Evolutionary conservation across 176 grass and related monocot species (phyloP).

Genomic region (Musa beccarii): DNA sequence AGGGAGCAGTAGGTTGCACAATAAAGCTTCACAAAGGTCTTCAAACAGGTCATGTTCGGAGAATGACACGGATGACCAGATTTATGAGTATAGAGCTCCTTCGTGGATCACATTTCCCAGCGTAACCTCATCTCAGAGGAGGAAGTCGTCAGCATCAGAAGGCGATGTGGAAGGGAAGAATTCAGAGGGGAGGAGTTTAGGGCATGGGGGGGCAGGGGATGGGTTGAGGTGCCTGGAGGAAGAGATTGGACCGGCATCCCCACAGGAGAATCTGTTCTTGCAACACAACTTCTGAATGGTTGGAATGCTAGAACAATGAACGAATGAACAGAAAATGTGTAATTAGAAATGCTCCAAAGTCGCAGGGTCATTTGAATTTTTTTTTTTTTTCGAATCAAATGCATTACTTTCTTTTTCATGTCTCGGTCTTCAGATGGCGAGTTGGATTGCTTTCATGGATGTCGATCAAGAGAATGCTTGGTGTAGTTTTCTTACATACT

Average conservation of each 20-base stretch:
- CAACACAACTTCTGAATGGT: constrained; percentile 81
- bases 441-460: neutral
- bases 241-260: constrained; percentile 77
- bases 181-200: constrained; percentile 53
- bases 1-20: constrained; percentile 85
- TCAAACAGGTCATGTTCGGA: constrained; percentile 91
- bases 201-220: constrained; percentile 43
- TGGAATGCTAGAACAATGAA: too few relatives aligned
- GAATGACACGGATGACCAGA: constrained; percentile 70
- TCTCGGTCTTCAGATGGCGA: too few relatives aligned
- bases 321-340: too few relatives aligned
- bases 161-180: constrained; percentile 63
- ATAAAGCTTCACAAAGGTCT: constrained; percentile 81
- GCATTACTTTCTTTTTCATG: too few relatives aligned
- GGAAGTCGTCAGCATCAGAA: constrained; percentile 36
- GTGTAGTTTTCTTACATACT: neutral
- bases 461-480: neutral
- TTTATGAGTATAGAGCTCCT: constrained; percentile 78
- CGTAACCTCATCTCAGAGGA: constrained; percentile 85
- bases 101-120: constrained; percentile 98
- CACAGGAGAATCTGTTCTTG: constrained; percentile 83
- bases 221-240: constrained; percentile 79
- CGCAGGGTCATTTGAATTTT: neutral
- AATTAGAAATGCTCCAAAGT: too few relatives aligned
- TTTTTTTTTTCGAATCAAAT: neutral